Conservation (phyloP, 2,329 filamentous ascomycete genomes). For the Microsporum canis region DNA sequence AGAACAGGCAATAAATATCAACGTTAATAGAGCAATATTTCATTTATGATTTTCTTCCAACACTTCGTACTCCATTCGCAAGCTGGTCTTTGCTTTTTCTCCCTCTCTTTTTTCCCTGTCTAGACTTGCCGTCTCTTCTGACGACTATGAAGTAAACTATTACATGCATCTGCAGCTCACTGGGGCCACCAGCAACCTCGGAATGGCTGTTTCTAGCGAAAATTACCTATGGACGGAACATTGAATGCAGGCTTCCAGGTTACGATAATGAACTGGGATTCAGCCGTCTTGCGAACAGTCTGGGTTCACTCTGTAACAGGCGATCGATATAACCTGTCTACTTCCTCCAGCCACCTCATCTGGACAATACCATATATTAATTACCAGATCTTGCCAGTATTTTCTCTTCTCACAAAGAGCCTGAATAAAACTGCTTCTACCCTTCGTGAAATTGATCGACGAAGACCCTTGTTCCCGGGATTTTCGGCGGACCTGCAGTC, state of each 20-base stretch:
- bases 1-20: not conserved
- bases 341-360: not conserved
- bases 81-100: not conserved
- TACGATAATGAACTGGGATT: not conserved
- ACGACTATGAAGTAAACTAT: not conserved
- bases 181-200: not conserved
- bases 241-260: not conserved
- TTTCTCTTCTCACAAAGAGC: not conserved
- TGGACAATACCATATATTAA: not conserved
- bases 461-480: not conserved
- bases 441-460: not conserved
- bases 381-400: not conserved
- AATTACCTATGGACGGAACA: not conserved
- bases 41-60: not conserved
- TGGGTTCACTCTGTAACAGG: not conserved
- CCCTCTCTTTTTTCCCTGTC: not conserved
- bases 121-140: not conserved
- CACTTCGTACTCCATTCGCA: not conserved
- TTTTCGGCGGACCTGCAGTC: not conserved
- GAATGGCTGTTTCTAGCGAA: not conserved
- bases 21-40: not conserved
- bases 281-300: not conserved
- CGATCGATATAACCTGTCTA: not conserved
- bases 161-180: not conserved
- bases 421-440: not conserved